phyloP scores from a whole-genome alignment of 805 yeast species.

The Candida broadrunensis region DNA sequence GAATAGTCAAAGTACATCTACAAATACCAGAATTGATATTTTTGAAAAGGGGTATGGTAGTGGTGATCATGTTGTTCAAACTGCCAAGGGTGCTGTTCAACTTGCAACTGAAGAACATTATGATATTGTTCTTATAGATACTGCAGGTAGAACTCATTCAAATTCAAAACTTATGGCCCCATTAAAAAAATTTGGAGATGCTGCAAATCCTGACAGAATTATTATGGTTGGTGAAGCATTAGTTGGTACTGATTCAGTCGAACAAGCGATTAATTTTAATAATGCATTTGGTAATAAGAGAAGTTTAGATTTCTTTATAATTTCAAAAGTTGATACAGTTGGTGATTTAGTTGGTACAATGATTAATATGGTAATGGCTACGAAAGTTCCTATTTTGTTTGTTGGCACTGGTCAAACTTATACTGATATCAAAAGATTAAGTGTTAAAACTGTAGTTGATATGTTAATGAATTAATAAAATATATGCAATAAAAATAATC shows the following conservation, averaged over 20 bases:
- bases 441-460: constrained; percentile 90
- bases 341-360: constrained; percentile 95
- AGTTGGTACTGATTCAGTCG: constrained; percentile 96
- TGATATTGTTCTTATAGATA: constrained; percentile 90
- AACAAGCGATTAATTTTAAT: constrained; percentile 91
- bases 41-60: constrained; percentile 97
- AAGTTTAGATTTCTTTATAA: constrained; percentile 82
- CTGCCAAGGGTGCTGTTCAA: constrained; percentile 87
- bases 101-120: constrained; percentile 66
- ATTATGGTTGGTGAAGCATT: constrained; percentile 99
- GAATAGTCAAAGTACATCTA: constrained; percentile 46
- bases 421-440: constrained; percentile 85
- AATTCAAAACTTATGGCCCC: constrained; percentile 96
- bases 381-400: constrained; percentile 90
- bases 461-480: constrained; percentile 70
- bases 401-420: constrained; percentile 97
- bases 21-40: constrained; percentile 56
- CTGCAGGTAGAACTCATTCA: constrained; percentile 97
- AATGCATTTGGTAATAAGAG: constrained; percentile 86
- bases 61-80: constrained; percentile 87
- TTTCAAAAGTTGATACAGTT: constrained; percentile 94
- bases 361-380: constrained; percentile 96
- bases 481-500: too few species aligned
- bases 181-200: constrained; percentile 87
- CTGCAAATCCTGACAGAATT: constrained; percentile 93